A percentile compares a stretch with the other conserved stretches of the same genome.
Evolutionary conservation across 2,329 filamentous ascomycete species (phyloP).

Genomic region (Didymella glomerata): DNA sequence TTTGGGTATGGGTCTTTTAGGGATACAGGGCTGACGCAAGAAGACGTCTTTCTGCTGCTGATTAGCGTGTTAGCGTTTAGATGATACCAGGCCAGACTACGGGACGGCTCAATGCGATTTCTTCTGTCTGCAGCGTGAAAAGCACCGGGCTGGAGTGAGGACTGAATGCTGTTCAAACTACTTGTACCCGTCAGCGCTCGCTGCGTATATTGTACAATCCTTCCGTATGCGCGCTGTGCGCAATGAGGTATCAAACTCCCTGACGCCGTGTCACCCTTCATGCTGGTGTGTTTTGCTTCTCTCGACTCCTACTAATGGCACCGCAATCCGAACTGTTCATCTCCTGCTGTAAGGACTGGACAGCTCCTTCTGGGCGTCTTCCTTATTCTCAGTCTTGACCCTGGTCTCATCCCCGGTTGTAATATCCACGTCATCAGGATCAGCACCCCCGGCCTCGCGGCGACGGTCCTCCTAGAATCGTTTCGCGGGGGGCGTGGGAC

Average conservation of each 20-base stretch:
- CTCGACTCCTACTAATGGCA: neutral
- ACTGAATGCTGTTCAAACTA: conserved; percentile 7
- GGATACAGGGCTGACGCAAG: neutral
- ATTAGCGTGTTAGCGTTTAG: conserved; percentile 10
- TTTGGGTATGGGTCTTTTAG: conserved; percentile 4
- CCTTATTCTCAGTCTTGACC: neutral
- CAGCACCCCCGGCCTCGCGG: conserved; percentile 57
- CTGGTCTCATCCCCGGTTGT: neutral
- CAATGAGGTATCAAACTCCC: conserved; percentile 32
- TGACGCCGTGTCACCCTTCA: conserved; percentile 20
- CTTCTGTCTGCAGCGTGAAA: conserved; percentile 1
- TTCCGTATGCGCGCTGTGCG: conserved; percentile 17
- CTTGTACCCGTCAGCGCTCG: conserved; percentile 6
- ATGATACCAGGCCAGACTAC: conserved; percentile 20
- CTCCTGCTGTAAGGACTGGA: neutral
- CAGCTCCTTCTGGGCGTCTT: neutral
- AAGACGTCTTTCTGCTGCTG: neutral
- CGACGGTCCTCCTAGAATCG: conserved; percentile 16
- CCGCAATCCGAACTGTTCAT: neutral
- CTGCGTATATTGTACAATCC: conserved; percentile 26
- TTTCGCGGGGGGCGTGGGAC: conserved; percentile 82
- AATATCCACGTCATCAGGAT: conserved; percentile 59
- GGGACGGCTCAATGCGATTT: conserved; percentile 12
- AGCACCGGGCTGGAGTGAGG: neutral
- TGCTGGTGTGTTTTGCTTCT: conserved; percentile 5